Base-by-base conservation (phyloP, 352 stramenopile genomes). In the Phytopythium litorale region DNA sequence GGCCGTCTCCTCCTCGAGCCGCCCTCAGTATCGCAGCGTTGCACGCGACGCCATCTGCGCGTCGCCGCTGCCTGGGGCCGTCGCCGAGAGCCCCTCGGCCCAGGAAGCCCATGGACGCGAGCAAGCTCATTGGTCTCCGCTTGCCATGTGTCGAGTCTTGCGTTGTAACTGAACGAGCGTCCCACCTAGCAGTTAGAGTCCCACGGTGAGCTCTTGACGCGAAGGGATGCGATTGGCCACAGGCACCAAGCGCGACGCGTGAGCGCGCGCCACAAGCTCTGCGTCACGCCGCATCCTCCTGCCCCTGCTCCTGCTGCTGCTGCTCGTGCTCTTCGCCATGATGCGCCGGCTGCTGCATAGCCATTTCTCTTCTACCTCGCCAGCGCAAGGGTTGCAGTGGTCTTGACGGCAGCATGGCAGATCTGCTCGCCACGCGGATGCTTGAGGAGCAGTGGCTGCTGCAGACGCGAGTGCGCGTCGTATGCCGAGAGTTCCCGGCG, bases 401-500 rank as follows among this genome's bases (percentile, higher is more conserved):
- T 13, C 7, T 38, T 38, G 11, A 38, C 33, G 33, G 33, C 33
- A 12, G 33, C 33, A 38, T 38, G 33, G 33, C 11, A 38, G 33
- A 38, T 12, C 1, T 28, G 25, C 3, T 28, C 25, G 25, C 1
- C 1, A 28, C 25, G 25, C 25, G 4, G 19, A 13, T 50, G 43
- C 46, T 32, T 21, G 11, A 8, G 11, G 32, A 32, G 13, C 19
- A 5, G 1, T 58, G 52, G 49, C 58, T 64, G 30, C 60, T 67
- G 15, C 50, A 40, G n/a, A 54, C 46, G 11, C 23, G 51, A 16
- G 67, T 79, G 12, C 30, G 30, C 30, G 67, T 67, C 2, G 65
- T 75, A 25, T 72, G 67, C 51, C 62, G 51, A 54, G 51, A 67
- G 33, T 48, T 32, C 23, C 35, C 30, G 7, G 28, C 52, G 4